A percentile compares a stretch with the other conserved stretches of the same genome.
phyloP scores from a whole-genome alignment of 2,329 filamentous ascomycete genomes.

The Diaporthe citrichinensis region DNA sequence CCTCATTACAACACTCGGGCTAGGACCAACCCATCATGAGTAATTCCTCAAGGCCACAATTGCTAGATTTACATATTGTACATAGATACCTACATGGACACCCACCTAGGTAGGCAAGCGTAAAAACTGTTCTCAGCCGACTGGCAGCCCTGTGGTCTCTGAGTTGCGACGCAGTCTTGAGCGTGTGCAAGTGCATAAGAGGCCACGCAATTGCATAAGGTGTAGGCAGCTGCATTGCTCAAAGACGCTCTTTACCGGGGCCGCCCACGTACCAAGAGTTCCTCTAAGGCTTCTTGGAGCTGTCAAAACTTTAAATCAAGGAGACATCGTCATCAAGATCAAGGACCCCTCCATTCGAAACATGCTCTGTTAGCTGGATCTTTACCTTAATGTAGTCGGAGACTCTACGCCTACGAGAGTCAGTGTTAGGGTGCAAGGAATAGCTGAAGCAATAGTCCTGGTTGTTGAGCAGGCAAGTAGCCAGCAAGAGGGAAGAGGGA shows the following conservation, averaged over 20 bases:
- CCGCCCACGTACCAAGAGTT: neutral
- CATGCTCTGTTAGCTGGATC: neutral
- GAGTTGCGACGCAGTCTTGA: neutral
- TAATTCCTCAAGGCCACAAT: neutral
- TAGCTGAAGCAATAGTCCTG: neutral
- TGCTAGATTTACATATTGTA: neutral
- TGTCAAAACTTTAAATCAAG: neutral
- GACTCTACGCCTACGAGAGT: neutral
- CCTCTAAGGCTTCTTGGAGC: neutral
- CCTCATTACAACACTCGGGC: neutral
- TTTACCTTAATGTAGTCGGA: too few species aligned
- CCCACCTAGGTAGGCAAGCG: neutral
- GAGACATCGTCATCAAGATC: conserved; percentile 5
- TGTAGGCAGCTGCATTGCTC: neutral
- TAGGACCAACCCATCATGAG: too few species aligned
- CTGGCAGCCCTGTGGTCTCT: neutral
- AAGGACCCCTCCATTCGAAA: conserved; percentile 1
- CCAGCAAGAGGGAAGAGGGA: neutral
- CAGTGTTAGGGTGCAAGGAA: neutral
- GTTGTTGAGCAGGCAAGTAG: neutral
- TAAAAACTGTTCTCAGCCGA: too few species aligned
- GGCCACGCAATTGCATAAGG: conserved; percentile 6
- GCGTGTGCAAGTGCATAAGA: neutral
- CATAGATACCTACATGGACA: too few species aligned
- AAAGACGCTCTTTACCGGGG: neutral